These are phyloP conservation scores for Cicer cuneatum DNA, from an alignment of 306 rosid genomes.

Conservation along the genomic window DNA sequence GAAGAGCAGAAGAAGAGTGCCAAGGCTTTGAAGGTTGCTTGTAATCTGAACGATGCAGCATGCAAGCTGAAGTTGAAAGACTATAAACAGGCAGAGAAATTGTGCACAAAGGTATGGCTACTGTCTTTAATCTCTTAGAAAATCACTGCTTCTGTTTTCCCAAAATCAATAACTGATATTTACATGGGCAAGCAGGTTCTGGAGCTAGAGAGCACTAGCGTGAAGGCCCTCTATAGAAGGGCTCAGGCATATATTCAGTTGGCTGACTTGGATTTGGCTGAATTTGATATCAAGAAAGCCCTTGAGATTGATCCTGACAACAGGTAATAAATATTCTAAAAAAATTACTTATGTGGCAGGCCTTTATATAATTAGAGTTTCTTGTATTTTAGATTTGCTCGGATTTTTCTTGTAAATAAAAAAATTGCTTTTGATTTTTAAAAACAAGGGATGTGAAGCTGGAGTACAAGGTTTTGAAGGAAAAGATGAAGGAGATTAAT, in stretches of 20 bases:
- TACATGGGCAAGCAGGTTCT: constrained; percentile 58
- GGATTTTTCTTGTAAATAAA: neutral
- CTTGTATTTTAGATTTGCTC: neutral
- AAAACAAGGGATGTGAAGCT: constrained; percentile 76
- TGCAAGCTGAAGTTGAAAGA: constrained; percentile 84
- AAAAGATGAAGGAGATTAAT: constrained; percentile 75
- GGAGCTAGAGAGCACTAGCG: constrained; percentile 74
- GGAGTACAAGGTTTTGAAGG: constrained; percentile 81
- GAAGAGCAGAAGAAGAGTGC: constrained; percentile 85
- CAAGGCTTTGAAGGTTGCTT: constrained; percentile 76
- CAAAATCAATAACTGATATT: neutral
- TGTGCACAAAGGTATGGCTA: constrained; percentile 75
- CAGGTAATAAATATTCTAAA: constrained; percentile 52
- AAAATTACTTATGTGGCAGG: neutral
- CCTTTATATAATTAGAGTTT: neutral
- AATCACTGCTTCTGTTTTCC: neutral
- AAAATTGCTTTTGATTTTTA: neutral
- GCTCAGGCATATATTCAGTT: constrained; percentile 80
- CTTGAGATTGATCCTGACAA: constrained; percentile 90
- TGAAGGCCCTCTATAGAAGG: constrained; percentile 94
- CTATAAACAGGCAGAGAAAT: constrained; percentile 76
- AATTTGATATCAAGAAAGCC: constrained; percentile 88
- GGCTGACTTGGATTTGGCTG: constrained; percentile 88
- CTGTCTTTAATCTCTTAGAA: neutral
- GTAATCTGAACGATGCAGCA: constrained; percentile 91